Conservation (phyloP, 768 basidiomycete genomes). For the Pleurotus tuoliensis region DNA sequence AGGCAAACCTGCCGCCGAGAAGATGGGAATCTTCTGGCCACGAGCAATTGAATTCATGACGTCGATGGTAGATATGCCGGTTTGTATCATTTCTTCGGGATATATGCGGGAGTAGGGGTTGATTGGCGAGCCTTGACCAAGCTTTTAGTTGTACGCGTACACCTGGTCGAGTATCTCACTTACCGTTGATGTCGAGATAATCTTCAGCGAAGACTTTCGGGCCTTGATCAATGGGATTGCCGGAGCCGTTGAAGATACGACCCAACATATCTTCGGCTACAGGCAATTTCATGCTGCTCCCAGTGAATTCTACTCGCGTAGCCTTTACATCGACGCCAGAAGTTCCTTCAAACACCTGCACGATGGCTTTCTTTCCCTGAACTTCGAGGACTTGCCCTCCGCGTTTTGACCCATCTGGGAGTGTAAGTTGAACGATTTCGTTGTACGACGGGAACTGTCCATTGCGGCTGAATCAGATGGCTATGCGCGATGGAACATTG, state of each 20-base stretch:
- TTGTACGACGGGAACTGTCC: slow-evolving; percentile 93
- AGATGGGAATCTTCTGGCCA: slow-evolving; percentile 99
- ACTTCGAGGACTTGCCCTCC: slow-evolving; percentile 98
- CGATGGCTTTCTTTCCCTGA: slow-evolving; percentile 97
- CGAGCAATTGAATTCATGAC: slow-evolving; percentile 99
- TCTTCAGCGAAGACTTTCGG: slow-evolving; percentile 99
- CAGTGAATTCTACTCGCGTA: slow-evolving; percentile 97
- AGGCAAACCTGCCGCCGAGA: slow-evolving; percentile 97
- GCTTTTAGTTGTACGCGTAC: neutral
- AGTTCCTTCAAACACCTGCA: slow-evolving; percentile 99
- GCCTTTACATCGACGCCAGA: slow-evolving; percentile 96
- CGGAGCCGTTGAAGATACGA: slow-evolving; percentile 98
- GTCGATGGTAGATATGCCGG: slow-evolving; percentile 98
- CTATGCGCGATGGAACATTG: neutral
- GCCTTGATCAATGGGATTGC: slow-evolving; percentile 96
- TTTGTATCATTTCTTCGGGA: slow-evolving; percentile 99
- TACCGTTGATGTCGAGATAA: slow-evolving; percentile 98
- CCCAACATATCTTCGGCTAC: slow-evolving; percentile 99
- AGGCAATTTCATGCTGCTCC: slow-evolving; percentile 97
- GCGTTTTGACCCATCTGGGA: slow-evolving; percentile 92
- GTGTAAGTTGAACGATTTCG: slow-evolving; percentile 93
- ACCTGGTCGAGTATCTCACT: slow-evolving; percentile 21
- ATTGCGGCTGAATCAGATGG: slow-evolving; percentile 2
- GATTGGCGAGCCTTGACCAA: slow-evolving; percentile 82
- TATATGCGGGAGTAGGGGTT: slow-evolving; percentile 98